These are phyloP conservation scores for Scleroderma bovista DNA, from an alignment of 768 basidiomycete species.

Conservation along the genomic window DNA sequence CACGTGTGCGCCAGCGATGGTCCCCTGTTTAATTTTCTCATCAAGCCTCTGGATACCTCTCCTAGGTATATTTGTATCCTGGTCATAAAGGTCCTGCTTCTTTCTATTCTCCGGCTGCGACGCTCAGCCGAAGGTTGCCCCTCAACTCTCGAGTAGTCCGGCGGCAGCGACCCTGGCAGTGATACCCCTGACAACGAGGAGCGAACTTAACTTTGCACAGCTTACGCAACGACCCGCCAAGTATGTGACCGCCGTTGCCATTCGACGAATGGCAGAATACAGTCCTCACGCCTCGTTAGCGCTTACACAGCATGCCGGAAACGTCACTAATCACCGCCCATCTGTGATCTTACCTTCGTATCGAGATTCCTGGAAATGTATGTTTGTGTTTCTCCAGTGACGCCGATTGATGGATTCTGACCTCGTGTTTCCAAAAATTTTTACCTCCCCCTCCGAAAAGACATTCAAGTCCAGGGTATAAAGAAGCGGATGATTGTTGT, in stretches of 20 bases:
- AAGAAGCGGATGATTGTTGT: not conserved
- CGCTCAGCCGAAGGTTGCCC: not conserved
- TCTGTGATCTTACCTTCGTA: not conserved
- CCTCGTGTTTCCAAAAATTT: not conserved
- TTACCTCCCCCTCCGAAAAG: not conserved
- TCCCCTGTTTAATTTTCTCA: not conserved
- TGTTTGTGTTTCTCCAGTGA: not conserved
- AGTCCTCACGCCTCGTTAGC: not conserved
- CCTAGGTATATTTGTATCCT: no score
- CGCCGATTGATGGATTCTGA: not conserved
- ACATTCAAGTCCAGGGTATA: not conserved
- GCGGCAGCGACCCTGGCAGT: not conserved
- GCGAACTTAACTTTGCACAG: not conserved
- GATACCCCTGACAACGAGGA: not conserved
- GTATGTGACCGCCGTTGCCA: not conserved
- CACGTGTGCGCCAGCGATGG: not conserved
- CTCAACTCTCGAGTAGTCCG: not conserved
- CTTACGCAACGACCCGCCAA: not conserved
- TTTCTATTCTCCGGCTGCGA: no score
- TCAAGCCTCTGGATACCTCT: not conserved
- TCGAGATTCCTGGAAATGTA: not conserved
- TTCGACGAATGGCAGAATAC: not conserved
- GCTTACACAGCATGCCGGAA: not conserved
- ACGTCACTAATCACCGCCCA: not conserved
- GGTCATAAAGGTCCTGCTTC: no score